A percentile compares a stretch with the other conserved stretches of the same genome.
phyloP scores from a whole-genome alignment of 2,329 filamentous ascomycete genomes.

The Sporothrix inflata region DNA sequence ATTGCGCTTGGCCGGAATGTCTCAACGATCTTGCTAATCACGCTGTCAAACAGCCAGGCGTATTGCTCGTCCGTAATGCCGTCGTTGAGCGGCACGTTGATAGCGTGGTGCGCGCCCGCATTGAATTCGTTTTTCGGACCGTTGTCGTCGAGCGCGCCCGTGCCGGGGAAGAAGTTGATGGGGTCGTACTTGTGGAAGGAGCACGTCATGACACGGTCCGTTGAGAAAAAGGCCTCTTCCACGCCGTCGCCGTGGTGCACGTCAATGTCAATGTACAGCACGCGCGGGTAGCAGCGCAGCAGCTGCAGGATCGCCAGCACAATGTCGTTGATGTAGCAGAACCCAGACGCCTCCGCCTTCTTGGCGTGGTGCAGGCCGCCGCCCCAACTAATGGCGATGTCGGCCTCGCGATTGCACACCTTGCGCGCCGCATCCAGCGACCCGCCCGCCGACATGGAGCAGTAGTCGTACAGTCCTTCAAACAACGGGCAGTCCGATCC shows the following conservation, averaged over 20 bases:
- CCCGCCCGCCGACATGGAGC: conserved; percentile 87
- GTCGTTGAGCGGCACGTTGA: conserved; percentile 89
- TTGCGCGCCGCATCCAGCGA: conserved; percentile 90
- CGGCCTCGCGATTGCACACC: conserved; percentile 80
- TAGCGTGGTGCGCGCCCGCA: conserved; percentile 81
- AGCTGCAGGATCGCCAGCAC: conserved; percentile 91
- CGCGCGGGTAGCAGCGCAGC: conserved; percentile 77
- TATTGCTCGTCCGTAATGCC: conserved; percentile 93
- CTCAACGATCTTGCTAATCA: conserved; percentile 77
- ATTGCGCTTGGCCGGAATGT: conserved; percentile 89
- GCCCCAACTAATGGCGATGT: conserved; percentile 98
- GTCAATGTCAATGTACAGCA: conserved; percentile 92
- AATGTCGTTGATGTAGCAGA: conserved; percentile 99
- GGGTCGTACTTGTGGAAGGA: conserved; percentile 97
- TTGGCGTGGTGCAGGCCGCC: conserved; percentile 96
- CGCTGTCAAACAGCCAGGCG: conserved; percentile 76
- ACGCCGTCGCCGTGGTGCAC: conserved; percentile 86
- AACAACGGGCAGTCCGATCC: conserved; percentile 96
- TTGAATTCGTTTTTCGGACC: conserved; percentile 83
- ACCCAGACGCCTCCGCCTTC: conserved; percentile 88
- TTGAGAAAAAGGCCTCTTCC: conserved; percentile 82
- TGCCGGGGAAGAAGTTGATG: conserved; percentile 82
- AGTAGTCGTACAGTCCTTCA: conserved; percentile 93
- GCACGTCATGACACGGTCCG: conserved; percentile 83
- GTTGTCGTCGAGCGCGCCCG: conserved; percentile 82